These are phyloP conservation scores for Myriosclerotinia scirpicola DNA, from an alignment of 2,329 filamentous ascomycete species.

Conservation along the genomic window DNA sequence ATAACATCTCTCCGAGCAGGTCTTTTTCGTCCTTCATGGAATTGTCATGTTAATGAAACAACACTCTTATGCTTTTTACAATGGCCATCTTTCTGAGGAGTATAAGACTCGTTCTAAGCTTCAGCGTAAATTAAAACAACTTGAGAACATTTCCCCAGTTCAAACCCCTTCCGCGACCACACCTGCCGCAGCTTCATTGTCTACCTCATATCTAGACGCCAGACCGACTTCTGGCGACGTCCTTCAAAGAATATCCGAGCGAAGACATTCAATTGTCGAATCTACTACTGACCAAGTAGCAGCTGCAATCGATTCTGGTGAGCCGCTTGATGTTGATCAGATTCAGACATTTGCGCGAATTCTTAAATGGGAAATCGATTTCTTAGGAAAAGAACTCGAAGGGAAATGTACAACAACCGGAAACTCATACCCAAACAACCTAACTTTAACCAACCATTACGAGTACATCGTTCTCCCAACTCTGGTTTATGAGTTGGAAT, in stretches of 20 bases:
- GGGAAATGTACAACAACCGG: constrained; percentile 53
- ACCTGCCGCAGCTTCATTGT: constrained; percentile 46
- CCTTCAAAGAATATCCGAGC: constrained; percentile 47
- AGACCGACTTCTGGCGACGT: constrained; percentile 46
- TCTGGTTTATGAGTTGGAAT: constrained; percentile 76
- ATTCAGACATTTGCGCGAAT: constrained; percentile 63
- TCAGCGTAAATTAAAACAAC: constrained; percentile 53
- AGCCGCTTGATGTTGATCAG: constrained; percentile 61
- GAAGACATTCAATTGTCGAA: constrained; percentile 29
- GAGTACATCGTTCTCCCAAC: constrained; percentile 76
- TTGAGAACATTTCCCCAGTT: constrained; percentile 54
- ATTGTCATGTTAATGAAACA: constrained; percentile 82
- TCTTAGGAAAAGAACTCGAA: constrained; percentile 59
- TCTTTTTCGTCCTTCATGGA: constrained; percentile 70
- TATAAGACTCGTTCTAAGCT: constrained; percentile 53
- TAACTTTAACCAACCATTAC: constrained; percentile 63
- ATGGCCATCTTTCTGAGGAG: constrained; percentile 66
- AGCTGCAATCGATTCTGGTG: constrained; percentile 58
- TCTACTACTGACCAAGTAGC: constrained; percentile 61
- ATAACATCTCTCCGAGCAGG: constrained; percentile 2
- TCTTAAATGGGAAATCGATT: constrained; percentile 61
- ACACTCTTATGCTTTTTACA: constrained; percentile 58
- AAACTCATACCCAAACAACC: constrained; percentile 66
- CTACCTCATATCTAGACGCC: constrained; percentile 48
- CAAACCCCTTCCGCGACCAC: constrained; percentile 46